Evolutionary conservation across 306 rosid genomes (phyloP).

Genomic region (Prunus campanulata): DNA sequence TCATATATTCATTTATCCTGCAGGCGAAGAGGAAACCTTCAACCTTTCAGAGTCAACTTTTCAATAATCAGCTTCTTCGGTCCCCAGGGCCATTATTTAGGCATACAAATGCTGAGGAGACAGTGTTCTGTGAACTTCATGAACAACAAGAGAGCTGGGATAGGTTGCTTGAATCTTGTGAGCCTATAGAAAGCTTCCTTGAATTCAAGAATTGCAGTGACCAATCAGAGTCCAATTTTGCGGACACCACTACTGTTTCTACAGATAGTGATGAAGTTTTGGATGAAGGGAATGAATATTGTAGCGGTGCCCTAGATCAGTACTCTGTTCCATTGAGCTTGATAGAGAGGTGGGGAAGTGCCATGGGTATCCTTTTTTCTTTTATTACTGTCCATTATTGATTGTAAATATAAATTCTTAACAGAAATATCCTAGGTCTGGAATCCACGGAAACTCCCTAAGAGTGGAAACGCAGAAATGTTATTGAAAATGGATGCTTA

Average conservation of each 20-base stretch:
- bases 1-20: constrained; percentile 19
- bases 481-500: not conserved
- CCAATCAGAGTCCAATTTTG: constrained; percentile 28
- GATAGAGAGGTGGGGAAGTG: constrained; percentile 98
- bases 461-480: not conserved
- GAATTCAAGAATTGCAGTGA: constrained; percentile 43
- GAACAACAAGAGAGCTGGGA: constrained; percentile 44
- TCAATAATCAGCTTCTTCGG: constrained; percentile 45
- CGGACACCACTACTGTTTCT: constrained; percentile 20
- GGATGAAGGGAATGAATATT: constrained; percentile 22
- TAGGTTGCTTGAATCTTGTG: constrained; percentile 58
- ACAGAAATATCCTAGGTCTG: not conserved
- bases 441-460: not conserved
- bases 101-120: constrained; percentile 24
- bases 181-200: constrained; percentile 68
- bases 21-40: constrained; percentile 83
- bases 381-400: not conserved
- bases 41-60: constrained; percentile 44
- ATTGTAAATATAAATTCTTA: not conserved
- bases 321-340: constrained; percentile 67
- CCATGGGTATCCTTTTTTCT: constrained; percentile 91
- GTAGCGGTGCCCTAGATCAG: constrained; percentile 37
- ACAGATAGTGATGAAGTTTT: constrained; percentile 21
- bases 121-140: constrained; percentile 35
- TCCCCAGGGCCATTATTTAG: constrained; percentile 59